Percentiles rank a stretch among this genome's conserved stretches.
Conservation (phyloP, 805 yeast genomes). For the Sugiyamaella boreocaroliniensis region DNA sequence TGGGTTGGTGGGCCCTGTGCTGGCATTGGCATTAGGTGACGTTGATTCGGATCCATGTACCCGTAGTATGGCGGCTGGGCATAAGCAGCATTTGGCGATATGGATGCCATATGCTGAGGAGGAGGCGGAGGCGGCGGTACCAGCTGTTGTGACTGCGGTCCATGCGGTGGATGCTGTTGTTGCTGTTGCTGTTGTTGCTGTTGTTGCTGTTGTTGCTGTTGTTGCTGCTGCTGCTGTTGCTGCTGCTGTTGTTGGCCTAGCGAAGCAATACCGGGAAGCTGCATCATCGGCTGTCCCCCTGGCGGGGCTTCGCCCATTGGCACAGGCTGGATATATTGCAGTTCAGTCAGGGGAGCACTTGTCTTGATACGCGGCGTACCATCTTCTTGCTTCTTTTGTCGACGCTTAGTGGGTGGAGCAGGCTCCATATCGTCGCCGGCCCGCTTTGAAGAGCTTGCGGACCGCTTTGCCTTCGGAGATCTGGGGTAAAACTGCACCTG, state of each 20-base stretch:
- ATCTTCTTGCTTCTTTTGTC: background rate
- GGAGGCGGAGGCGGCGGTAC: slow-evolving; percentile 3
- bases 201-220: slow-evolving; percentile 1
- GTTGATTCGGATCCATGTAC: background rate
- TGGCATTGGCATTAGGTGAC: background rate
- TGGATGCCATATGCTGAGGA: slow-evolving; percentile 3
- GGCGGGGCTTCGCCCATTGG: background rate
- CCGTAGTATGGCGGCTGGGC: background rate
- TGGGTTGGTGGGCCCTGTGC: background rate
- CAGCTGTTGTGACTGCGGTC: background rate
- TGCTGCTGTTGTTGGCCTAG: background rate
- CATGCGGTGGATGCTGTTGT: slow-evolving; percentile 8
- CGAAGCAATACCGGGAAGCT: background rate
- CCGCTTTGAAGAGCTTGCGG: background rate
- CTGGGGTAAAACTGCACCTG: background rate
- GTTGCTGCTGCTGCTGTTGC: slow-evolving; percentile 6
- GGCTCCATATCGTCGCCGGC: background rate
- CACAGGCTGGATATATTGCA: background rate
- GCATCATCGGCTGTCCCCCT: background rate
- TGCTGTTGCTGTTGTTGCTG: slow-evolving; percentile 8
- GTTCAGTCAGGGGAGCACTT: background rate
- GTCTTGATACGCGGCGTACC: background rate
- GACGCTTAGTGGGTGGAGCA: background rate
- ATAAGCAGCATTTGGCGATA: background rate
- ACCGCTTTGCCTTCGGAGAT: background rate